These are phyloP conservation scores for Penicillium angulare DNA, from an alignment of 495 filamentous ascomycete species.

Conservation along the genomic window DNA sequence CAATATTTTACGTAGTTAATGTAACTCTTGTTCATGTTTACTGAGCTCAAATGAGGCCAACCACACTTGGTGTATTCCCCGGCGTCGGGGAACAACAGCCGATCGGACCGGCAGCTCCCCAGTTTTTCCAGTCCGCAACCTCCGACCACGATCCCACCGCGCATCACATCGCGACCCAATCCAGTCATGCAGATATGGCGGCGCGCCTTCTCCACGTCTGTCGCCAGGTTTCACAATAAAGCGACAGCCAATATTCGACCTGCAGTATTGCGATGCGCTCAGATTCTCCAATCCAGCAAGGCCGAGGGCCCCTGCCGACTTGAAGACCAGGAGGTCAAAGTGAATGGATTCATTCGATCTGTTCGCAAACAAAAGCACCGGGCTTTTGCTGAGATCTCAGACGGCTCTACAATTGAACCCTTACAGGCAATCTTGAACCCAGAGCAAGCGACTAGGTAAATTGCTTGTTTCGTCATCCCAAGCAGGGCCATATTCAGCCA, in stretches of 20 bases:
- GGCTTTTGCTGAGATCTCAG: constrained; percentile 80
- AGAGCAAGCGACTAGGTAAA: constrained; percentile 74
- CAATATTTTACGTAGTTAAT: too few relatives aligned
- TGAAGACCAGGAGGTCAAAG: constrained; percentile 48
- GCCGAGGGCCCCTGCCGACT: constrained; percentile 25
- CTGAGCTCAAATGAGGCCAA: too few relatives aligned
- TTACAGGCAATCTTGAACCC: constrained; percentile 81
- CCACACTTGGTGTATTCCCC: neutral
- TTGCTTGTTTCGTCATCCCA: constrained; percentile 6
- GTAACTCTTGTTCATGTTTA: too few relatives aligned
- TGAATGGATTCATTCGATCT: constrained; percentile 80
- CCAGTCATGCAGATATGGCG: constrained; percentile 48
- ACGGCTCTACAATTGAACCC: constrained; percentile 78
- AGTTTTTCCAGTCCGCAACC: constrained; percentile 19
- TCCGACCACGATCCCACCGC: constrained; percentile 19
- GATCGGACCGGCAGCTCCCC: constrained; percentile 2
- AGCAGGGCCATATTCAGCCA: neutral
- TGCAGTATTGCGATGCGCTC: constrained; percentile 33
- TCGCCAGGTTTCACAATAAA: constrained; percentile 30
- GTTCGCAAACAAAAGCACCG: constrained; percentile 81
- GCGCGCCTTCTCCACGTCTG: constrained; percentile 40
- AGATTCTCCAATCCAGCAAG: constrained; percentile 36
- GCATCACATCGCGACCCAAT: constrained; percentile 6
- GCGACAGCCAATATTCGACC: constrained; percentile 13
- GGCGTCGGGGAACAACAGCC: neutral